Conservation (phyloP, 83 land plant genomes). For the Thuja plicata region DNA sequence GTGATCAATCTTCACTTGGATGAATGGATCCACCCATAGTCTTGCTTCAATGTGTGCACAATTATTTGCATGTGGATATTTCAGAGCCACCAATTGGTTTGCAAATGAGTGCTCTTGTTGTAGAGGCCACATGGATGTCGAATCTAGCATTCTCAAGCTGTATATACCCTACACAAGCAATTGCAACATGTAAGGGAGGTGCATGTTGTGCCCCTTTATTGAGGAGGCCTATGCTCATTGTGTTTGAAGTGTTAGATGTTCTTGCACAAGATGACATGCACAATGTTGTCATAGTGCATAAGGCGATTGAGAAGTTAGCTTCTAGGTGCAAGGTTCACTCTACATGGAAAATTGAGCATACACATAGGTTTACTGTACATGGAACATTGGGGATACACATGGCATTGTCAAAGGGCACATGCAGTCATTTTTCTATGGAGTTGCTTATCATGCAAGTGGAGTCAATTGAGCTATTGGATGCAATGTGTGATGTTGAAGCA, state of each 20-base stretch:
- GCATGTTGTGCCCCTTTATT: too few species aligned
- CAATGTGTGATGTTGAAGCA: background rate
- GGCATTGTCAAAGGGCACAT: background rate
- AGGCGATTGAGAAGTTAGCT: background rate
- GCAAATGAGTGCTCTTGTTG: too few species aligned
- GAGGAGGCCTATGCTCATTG: too few species aligned
- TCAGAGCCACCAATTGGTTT: background rate
- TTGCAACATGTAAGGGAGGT: too few species aligned
- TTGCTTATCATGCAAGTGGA: background rate
- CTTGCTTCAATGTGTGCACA: background rate
- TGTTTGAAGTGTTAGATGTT: too few species aligned
- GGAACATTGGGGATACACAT: too few species aligned
- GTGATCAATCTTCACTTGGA: background rate
- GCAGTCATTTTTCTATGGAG: background rate
- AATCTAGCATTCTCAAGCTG: too few species aligned
- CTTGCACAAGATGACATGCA: background rate
- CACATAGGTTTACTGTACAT: background rate
- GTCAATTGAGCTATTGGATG: too few species aligned
- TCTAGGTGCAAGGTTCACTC: background rate
- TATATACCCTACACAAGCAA: too few species aligned
- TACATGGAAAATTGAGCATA: background rate
- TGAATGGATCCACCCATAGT: background rate
- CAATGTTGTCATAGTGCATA: too few species aligned
- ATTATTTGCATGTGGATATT: background rate
- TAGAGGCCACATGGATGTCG: too few species aligned